Evolutionary conservation across 2,329 filamentous ascomycete genomes (phyloP).

Genomic region (Epichloe coenophiala): DNA sequence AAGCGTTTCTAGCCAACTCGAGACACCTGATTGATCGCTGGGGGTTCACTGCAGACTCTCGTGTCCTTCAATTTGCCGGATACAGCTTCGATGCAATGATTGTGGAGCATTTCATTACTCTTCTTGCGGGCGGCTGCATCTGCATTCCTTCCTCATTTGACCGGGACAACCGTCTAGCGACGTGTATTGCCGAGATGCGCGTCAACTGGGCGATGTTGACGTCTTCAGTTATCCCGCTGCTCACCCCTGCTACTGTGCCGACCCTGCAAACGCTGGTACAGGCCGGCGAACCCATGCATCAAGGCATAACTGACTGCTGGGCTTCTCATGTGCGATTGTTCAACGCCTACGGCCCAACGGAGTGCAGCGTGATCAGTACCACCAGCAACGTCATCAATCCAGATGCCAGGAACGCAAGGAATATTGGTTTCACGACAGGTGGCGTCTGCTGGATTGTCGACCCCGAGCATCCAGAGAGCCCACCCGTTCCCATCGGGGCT

Average conservation of each 20-base stretch:
- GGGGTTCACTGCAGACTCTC: not conserved
- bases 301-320: not conserved
- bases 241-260: not conserved
- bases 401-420: constrained; percentile 14
- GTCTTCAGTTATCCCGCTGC: not conserved
- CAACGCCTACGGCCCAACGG: not conserved
- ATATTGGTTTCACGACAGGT: constrained; percentile 6
- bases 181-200: not conserved
- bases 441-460: constrained; percentile 13
- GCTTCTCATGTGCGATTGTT: not conserved
- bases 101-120: not conserved
- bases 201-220: not conserved
- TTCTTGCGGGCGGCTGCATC: not conserved
- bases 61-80: constrained; percentile 1
- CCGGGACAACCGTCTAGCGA: not conserved
- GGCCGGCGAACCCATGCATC: not conserved
- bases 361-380: not conserved
- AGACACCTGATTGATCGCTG: not conserved
- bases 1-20: not conserved
- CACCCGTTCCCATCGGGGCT: constrained; percentile 12
- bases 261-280: not conserved
- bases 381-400: not conserved
- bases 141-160: not conserved
- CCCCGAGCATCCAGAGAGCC: constrained; percentile 7
- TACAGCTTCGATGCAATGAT: constrained; percentile 3